Conservation (phyloP, 2,329 filamentous ascomycete species). For the Aotearoamyces nothofagi region DNA sequence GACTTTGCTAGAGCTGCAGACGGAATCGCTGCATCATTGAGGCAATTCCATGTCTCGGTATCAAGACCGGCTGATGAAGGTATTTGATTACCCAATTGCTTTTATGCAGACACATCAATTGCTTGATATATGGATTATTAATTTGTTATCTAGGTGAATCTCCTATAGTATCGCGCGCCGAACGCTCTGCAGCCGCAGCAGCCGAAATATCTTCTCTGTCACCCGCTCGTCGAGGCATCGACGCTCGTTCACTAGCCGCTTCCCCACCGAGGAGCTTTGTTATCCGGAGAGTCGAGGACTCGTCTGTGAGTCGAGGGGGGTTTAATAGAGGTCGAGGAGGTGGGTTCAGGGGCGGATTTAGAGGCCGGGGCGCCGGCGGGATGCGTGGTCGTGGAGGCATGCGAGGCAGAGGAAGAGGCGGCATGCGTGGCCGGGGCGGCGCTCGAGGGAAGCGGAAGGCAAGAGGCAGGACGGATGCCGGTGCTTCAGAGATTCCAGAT, state of each 20-base stretch:
- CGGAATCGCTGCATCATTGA: constrained; percentile 17
- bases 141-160: too few relatives aligned
- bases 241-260: constrained; percentile 19
- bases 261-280: constrained; percentile 10
- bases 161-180: constrained; percentile 6
- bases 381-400: constrained; percentile 13
- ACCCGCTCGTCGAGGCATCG: constrained; percentile 12
- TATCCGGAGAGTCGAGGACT: constrained; percentile 7
- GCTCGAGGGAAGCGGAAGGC: constrained; percentile 27
- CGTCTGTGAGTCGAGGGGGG: constrained; percentile 2
- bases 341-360: constrained; percentile 1
- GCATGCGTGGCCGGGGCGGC: constrained; percentile 21
- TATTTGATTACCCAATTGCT: constrained; percentile 3
- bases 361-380: constrained; percentile 5
- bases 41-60: constrained; percentile 17
- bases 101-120: too few relatives aligned
- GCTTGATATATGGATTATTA: too few relatives aligned
- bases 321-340: constrained; percentile 2
- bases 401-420: constrained; percentile 25
- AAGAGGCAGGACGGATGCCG: constrained; percentile 5
- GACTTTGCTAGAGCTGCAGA: constrained; percentile 16
- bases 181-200: constrained; percentile 11
- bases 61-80: constrained; percentile 9
- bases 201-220: constrained; percentile 15
- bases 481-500: too few relatives aligned